Evolutionary conservation across 2,329 filamentous ascomycete genomes (phyloP).

Genomic region (Fonsecaea erecta): DNA sequence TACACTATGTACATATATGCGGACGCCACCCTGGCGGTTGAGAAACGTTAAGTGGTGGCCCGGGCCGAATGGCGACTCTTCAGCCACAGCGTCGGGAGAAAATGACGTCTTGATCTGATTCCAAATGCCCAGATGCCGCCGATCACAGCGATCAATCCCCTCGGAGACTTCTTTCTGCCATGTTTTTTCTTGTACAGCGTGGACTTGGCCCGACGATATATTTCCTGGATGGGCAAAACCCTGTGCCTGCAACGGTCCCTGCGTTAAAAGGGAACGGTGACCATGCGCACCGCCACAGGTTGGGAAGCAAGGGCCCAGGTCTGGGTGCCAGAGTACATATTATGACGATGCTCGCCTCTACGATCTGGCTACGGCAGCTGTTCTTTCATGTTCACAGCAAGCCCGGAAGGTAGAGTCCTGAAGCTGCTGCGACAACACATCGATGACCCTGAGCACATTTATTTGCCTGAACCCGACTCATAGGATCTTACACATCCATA

Average conservation of each 20-base stretch:
- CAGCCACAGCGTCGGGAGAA: not conserved
- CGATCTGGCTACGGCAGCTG: not conserved
- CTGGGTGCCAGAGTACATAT: constrained; percentile 6
- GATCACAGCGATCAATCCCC: not conserved
- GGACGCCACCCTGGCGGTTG: not conserved
- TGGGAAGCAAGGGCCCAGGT: not conserved
- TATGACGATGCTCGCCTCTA: not conserved
- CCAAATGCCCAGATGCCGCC: not conserved
- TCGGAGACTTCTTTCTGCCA: constrained; percentile 1
- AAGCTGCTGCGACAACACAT: not conserved
- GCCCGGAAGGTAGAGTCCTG: not conserved
- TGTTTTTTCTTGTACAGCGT: constrained; percentile 13
- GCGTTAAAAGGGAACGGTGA: not conserved
- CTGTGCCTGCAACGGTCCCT: constrained; percentile 4
- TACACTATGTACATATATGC: not conserved
- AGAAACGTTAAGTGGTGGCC: not conserved
- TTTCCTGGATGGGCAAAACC: constrained; percentile 8
- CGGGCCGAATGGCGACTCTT: not conserved
- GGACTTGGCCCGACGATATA: not conserved
- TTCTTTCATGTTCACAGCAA: not conserved
- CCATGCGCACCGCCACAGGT: constrained; percentile 4
- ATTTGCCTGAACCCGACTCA: not conserved
- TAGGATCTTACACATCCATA: not conserved
- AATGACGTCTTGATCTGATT: not conserved
- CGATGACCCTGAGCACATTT: not conserved